Conservation (phyloP, 2,329 filamentous ascomycete species). For the Calonectria multiphialidica region DNA sequence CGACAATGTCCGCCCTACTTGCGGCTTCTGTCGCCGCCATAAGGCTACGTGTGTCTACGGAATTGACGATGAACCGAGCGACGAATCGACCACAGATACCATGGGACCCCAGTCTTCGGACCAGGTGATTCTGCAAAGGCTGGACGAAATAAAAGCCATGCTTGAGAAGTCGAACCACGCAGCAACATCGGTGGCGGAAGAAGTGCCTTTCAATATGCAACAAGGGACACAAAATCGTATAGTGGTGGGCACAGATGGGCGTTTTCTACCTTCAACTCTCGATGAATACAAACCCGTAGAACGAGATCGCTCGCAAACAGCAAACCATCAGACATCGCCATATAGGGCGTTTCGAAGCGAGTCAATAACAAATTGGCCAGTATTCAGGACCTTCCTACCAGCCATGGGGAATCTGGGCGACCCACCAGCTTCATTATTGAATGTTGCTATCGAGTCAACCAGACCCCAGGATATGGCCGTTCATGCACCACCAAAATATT, state of each 20-base stretch:
- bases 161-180: neutral
- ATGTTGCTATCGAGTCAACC: neutral
- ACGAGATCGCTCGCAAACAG: neutral
- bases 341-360: constrained; percentile 12
- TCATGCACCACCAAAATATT: no score
- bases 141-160: constrained; percentile 25
- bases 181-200: neutral
- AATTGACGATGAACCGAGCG: neutral
- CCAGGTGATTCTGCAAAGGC: neutral
- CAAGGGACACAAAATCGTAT: neutral
- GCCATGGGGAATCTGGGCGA: constrained; percentile 2
- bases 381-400: constrained; percentile 1
- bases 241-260: neutral
- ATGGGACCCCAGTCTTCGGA: neutral
- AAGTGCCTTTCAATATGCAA: neutral
- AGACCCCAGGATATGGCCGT: neutral
- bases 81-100: neutral
- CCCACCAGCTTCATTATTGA: constrained; percentile 8
- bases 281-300: neutral
- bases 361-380: constrained; percentile 7
- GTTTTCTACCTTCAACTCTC: neutral
- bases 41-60: constrained; percentile 30
- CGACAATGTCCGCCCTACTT: neutral
- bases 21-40: constrained; percentile 24
- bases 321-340: neutral